Evolutionary conservation across 306 rosid species (phyloP), one percentile per base, ranked within the genome.

Genomic region (Rosa chinensis): DNA sequence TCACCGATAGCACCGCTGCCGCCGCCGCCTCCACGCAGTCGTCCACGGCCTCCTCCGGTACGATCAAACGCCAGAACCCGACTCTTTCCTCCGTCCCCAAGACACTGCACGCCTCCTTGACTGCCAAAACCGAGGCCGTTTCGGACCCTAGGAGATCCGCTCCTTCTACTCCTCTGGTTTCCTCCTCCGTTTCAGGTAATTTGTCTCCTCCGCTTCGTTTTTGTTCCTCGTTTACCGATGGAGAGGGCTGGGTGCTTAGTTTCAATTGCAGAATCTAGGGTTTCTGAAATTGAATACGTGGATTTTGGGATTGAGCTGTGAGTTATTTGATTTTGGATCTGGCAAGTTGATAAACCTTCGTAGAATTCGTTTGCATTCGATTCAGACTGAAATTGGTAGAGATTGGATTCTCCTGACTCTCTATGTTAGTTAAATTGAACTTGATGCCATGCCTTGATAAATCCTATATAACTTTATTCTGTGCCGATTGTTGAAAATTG

Each of bases 21-120:
- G 37, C 37, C 37, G 3, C 79, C n/a, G 4, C 77, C 70, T 78
- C 87, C 35, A 9, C 81, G 7, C 86, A 72, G 5, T 82, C 87
- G 8, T 75, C 86, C 0, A 87, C 88, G 11, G 55, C 82, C 8
- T 76, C 80, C 45, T 52, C 82, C 39, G 20, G 68, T 63, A 35
- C 79, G 12, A 17, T 20, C 58, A 89, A 87, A n/a, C 84, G 86
- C 14, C 77, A 23, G 25, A 86, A 83, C 56, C 79, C 83, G 61
- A 50, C 28, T 12, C 75, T 78, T 4, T 64, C 90, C 56, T 53
- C 89, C 44, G 67, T 84, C 23, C 10, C 79, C 63, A 73, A 71
- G 17, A 79, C 77, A 47, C 14, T 79, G 49, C 1, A 71, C 40
- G 7, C 84, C 47, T 16, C 50, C 32, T 20, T 35, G 53, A 32